Base-by-base conservation (phyloP, 176 grass and related monocot genomes). In the Stipa capillata region DNA sequence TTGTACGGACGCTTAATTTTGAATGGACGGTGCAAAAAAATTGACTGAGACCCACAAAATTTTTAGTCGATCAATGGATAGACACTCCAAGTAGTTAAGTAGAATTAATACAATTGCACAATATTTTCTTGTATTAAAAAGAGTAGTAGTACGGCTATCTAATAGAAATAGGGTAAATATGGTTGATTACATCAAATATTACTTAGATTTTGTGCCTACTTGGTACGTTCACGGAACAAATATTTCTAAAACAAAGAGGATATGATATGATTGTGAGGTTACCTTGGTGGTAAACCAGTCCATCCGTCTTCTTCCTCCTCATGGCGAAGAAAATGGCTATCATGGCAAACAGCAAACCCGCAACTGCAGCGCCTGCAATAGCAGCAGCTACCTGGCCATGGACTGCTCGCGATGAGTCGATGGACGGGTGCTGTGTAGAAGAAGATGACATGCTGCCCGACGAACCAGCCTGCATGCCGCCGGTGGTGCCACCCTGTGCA, bases 301-400 rank as follows among this genome's bases (percentile, higher is more conserved):
- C 79, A 3, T 77, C 69, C 31, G 29, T 39, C 78, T 82, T 89
- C 74, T 48, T 92, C 54, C 54, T 89, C 59, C 58, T 79, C 36
- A 90, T 18, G 21, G 73, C 28, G 2, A 89, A 34, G 69, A 89
- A 50, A 43, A 74, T 51, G 27, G 84, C 51, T 5, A 89, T 3
- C 14, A 89, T 43, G 10, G 57, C 77, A 48, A 86, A 55, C 37
- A 82, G 8, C 49, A 89, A 17, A 11, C 78, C 86, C 7, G 64
- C 60, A 14, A 85, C 71, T 6, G 81, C 60, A n/a, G 78, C 77
- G 11, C 81, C 49, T 0, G 77, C 72, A 35, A 84, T 67, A 29
- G 86, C 86, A 3, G 55, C 74, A 27, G 43, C 68, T 8, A 79
- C 8, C 11, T 62, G 57, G 51, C 77, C 76, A 21, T 18, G 35